A percentile compares a stretch with the other conserved stretches of the same genome.
Conservation (phyloP, 345 rosid species). For the Gossypium mustelinum region DNA sequence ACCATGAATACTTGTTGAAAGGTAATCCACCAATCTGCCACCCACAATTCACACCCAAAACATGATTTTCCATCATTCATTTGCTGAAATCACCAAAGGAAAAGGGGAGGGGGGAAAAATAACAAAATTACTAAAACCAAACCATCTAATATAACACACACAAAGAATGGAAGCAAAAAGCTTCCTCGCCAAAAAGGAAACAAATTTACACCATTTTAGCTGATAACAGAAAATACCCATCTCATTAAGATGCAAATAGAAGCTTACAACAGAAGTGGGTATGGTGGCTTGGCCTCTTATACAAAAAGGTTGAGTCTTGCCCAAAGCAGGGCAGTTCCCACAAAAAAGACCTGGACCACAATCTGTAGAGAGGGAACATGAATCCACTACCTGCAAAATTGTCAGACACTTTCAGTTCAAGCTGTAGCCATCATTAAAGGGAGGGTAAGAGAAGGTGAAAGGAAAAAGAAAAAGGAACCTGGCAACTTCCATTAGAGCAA, state of each 20-base stretch:
- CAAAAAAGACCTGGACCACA: conserved; percentile 77
- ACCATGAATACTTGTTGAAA: conserved; percentile 91
- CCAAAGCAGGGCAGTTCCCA: conserved; percentile 79
- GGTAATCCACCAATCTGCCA: conserved; percentile 73
- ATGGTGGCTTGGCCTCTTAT: conserved; percentile 80
- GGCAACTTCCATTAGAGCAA: conserved; percentile 66
- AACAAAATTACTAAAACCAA: not conserved
- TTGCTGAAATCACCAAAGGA: not conserved
- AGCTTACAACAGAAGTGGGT: conserved; percentile 68
- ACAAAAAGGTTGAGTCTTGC: conserved; percentile 69
- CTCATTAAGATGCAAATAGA: not conserved
- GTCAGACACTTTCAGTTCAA: conserved; percentile 24
- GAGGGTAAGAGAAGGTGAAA: not conserved
- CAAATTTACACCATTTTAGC: not conserved
- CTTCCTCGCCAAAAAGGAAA: not conserved
- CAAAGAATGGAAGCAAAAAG: not conserved
- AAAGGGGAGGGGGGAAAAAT: not conserved
- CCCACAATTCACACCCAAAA: conserved; percentile 6
- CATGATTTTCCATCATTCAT: not conserved
- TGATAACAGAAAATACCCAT: not conserved
- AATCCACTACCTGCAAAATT: conserved; percentile 52
- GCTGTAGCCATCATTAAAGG: conserved; percentile 24
- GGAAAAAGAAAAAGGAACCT: conserved; percentile 37
- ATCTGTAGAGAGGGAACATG: conserved; percentile 58
- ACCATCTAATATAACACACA: not conserved